Evolutionary conservation across 2,329 filamentous ascomycete species (phyloP).

Genomic region (Scedosporium dehoogii): DNA sequence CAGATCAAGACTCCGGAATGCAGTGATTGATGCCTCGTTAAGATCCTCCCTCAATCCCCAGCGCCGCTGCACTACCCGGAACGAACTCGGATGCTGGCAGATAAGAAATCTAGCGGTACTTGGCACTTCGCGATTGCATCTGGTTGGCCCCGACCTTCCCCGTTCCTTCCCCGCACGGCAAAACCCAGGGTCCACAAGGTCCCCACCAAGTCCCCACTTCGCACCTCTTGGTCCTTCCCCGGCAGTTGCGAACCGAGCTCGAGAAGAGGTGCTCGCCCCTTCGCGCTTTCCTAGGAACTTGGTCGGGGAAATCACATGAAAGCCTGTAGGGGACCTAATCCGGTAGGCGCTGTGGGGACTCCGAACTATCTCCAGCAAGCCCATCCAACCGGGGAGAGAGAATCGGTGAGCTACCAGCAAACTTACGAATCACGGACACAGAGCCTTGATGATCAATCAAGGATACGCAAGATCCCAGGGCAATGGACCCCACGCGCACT

Average conservation of each 20-base stretch:
- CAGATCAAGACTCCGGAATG: too few relatives aligned
- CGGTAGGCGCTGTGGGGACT: background rate
- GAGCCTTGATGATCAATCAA: too few relatives aligned
- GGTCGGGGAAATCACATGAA: background rate
- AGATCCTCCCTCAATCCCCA: too few relatives aligned
- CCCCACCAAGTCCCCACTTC: background rate
- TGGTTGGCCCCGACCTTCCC: background rate
- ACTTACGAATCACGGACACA: too few relatives aligned
- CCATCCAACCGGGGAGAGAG: background rate
- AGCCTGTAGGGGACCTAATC: background rate
- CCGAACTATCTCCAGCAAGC: background rate
- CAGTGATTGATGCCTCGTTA: too few relatives aligned
- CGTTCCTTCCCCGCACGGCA: background rate
- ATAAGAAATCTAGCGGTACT: background rate
- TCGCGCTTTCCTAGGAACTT: background rate
- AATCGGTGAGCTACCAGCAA: background rate
- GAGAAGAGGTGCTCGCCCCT: background rate
- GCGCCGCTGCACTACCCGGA: too few relatives aligned
- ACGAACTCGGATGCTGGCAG: background rate
- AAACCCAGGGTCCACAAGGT: background rate
- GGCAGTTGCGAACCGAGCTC: background rate
- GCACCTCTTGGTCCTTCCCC: background rate
- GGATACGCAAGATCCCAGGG: too few relatives aligned
- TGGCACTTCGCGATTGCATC: too few relatives aligned
- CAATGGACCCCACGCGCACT: too few relatives aligned